Evolutionary conservation across 2,329 filamentous ascomycete species (phyloP).

Genomic region (Dothidotthia symphoricarpi): DNA sequence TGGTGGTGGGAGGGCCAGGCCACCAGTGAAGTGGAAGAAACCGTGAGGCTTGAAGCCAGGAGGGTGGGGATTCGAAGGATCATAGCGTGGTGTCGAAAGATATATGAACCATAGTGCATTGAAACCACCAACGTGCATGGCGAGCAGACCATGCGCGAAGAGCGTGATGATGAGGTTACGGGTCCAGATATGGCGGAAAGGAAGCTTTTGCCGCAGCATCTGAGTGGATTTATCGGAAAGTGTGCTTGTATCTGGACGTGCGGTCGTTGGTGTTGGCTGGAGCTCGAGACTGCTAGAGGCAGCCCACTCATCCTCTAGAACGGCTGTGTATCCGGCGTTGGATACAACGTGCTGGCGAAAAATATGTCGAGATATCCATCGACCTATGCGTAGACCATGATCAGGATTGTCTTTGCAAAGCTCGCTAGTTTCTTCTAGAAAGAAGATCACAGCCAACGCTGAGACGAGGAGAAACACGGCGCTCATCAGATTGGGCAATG

Average conservation of each 20-base stretch:
- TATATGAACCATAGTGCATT: conserved; percentile 52
- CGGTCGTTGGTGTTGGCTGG: conserved; percentile 30
- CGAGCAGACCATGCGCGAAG: conserved; percentile 46
- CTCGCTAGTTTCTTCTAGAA: conserved; percentile 61
- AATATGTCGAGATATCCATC: conserved; percentile 38
- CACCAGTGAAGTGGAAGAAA: conserved; percentile 50
- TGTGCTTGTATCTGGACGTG: conserved; percentile 4
- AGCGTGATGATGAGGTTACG: conserved; percentile 47
- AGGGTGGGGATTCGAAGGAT: conserved; percentile 35
- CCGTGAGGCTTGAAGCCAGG: conserved; percentile 37
- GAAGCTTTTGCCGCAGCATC: conserved; percentile 36
- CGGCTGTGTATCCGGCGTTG: conserved; percentile 30
- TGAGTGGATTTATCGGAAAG: conserved; percentile 13
- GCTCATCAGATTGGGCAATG: conserved; percentile 67
- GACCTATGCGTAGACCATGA: conserved; percentile 41
- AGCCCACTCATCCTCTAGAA: conserved; percentile 32
- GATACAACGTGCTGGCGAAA: conserved; percentile 25
- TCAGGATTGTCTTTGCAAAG: conserved; percentile 43
- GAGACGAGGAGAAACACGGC: conserved; percentile 59
- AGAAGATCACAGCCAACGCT: conserved; percentile 58
- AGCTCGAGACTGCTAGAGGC: conserved; percentile 26
- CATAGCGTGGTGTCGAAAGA: conserved; percentile 48
- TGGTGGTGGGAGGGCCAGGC: conserved; percentile 49
- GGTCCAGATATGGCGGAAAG: conserved; percentile 50
- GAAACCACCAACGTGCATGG: conserved; percentile 52